phyloP scores from a whole-genome alignment of 2,329 filamentous ascomycete species.

The Exophiala spinifera region DNA sequence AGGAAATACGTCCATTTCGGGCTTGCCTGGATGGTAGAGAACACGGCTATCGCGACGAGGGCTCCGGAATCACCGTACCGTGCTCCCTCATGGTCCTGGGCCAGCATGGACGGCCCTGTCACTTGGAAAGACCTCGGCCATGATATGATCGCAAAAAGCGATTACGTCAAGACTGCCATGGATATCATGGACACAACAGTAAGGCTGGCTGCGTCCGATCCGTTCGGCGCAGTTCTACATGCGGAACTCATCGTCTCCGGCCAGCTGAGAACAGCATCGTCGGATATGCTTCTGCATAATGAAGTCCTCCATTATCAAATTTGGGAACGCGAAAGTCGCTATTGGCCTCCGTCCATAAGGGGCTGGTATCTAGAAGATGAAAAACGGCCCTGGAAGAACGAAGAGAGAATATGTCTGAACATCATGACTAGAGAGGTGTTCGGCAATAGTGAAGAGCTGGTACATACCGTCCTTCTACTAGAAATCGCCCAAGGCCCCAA shows the following conservation, averaged over 20 bases:
- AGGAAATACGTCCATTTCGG: not conserved
- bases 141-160: conserved; percentile 3
- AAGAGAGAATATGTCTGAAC: too few species aligned
- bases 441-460: too few species aligned
- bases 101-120: conserved; percentile 6
- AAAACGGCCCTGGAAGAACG: too few species aligned
- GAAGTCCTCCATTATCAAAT: too few species aligned
- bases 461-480: too few species aligned
- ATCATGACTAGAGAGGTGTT: too few species aligned
- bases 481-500: too few species aligned
- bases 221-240: not conserved
- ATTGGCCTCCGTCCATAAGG: too few species aligned
- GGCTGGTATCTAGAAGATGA: too few species aligned
- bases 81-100: conserved; percentile 15
- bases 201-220: not conserved
- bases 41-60: not conserved
- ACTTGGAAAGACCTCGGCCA: not conserved
- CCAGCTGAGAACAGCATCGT: conserved; percentile 6
- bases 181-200: not conserved
- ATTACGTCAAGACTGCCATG: conserved; percentile 7
- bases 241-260: not conserved
- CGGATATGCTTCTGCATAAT: too few species aligned
- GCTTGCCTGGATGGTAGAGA: not conserved
- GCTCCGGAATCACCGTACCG: conserved; percentile 2
- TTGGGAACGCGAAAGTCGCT: too few species aligned